Conservation (phyloP, 768 basidiomycete genomes). For the Hygrophorus russula region DNA sequence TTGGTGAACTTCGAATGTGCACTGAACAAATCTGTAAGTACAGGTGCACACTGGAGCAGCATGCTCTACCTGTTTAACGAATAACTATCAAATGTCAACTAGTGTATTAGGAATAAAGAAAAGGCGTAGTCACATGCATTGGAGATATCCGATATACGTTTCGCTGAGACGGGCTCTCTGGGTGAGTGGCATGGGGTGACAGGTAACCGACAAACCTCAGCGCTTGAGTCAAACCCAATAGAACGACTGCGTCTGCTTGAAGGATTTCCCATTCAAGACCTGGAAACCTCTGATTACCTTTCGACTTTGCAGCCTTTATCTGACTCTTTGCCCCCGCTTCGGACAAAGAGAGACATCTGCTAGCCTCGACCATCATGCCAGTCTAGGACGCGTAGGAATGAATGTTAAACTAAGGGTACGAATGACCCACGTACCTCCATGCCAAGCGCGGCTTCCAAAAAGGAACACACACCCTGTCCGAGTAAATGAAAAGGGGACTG, state of each 20-base stretch:
- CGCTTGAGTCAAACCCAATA: slow-evolving; percentile 62
- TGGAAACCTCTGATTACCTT: slow-evolving; percentile 34
- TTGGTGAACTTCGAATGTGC: slow-evolving; percentile 71
- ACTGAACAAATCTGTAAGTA: slow-evolving; percentile 16
- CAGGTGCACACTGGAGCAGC: neutral
- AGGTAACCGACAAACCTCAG: slow-evolving; percentile 37
- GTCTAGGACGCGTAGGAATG: slow-evolving; percentile 21
- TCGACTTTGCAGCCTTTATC: slow-evolving; percentile 22
- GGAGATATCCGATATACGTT: slow-evolving; percentile 68
- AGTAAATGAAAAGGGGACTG: slow-evolving; percentile 65
- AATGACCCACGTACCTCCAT: slow-evolving; percentile 45
- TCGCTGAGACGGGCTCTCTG: slow-evolving; percentile 32
- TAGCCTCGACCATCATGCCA: slow-evolving; percentile 54
- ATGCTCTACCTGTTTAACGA: slow-evolving; percentile 40
- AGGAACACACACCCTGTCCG: slow-evolving; percentile 61
- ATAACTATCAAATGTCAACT: slow-evolving; percentile 16
- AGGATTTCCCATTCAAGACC: slow-evolving; percentile 73
- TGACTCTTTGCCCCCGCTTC: slow-evolving; percentile 53
- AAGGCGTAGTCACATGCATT: slow-evolving; percentile 48
- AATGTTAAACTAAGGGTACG: no score
- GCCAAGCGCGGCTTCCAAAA: slow-evolving; percentile 70
- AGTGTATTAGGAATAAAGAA: slow-evolving; percentile 3
- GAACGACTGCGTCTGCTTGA: slow-evolving; percentile 59
- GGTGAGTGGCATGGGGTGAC: neutral
- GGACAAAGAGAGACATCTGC: slow-evolving; percentile 39